Evolutionary conservation across 2,329 filamentous ascomycete genomes (phyloP).

Genomic region (Aspergillus candidus): DNA sequence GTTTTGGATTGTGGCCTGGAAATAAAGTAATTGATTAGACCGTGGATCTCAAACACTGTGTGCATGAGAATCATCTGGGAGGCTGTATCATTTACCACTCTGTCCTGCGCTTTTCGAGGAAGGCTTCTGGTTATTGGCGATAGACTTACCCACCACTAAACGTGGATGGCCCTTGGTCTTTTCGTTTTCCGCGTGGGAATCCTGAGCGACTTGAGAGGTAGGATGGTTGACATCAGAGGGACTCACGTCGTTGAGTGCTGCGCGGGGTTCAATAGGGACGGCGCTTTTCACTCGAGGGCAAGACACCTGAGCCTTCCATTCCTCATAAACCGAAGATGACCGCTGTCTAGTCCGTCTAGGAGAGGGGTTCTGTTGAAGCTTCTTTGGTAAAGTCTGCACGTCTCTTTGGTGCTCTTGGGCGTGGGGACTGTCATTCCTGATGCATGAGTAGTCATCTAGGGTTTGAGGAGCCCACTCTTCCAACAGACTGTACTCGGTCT

Average conservation of each 20-base stretch:
- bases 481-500: conserved; percentile 6
- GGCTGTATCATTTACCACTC: too few species aligned
- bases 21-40: too few species aligned
- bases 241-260: neutral
- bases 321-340: conserved; percentile 12
- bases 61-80: too few species aligned
- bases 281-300: neutral
- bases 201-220: too few species aligned
- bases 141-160: too few species aligned
- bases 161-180: too few species aligned
- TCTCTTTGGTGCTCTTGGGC: neutral
- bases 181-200: too few species aligned
- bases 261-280: neutral
- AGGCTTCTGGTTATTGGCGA: too few species aligned
- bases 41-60: too few species aligned
- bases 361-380: neutral
- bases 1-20: too few species aligned
- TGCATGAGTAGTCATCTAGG: conserved; percentile 4
- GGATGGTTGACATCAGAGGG: neutral
- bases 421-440: neutral
- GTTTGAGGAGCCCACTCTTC: conserved; percentile 14
- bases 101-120: too few species aligned
- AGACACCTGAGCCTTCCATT: conserved; percentile 13
- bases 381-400: neutral
- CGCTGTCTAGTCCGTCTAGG: conserved; percentile 1